Evolutionary conservation across 108 stramenopile genomes (phyloP).

Genomic region (Fistulifera solaris): DNA sequence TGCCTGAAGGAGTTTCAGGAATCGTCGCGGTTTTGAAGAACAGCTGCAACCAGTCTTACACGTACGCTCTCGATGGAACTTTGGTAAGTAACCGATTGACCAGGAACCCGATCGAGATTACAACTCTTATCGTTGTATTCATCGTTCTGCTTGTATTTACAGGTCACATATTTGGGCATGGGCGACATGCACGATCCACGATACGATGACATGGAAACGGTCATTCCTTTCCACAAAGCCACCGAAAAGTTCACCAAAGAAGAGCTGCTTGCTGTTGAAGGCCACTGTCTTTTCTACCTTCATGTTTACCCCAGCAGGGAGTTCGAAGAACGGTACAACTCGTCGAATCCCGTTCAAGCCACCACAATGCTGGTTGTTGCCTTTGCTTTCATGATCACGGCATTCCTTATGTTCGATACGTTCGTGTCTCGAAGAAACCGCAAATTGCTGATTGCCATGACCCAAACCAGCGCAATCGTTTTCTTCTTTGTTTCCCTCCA

Average conservation of each 20-base stretch:
- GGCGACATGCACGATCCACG: constrained; percentile 14
- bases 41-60: constrained; percentile 6
- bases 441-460: constrained; percentile 19
- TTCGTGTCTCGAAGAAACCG: constrained; percentile 23
- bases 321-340: constrained; percentile 5
- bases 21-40: constrained; percentile 8
- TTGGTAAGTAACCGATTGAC: constrained; percentile 1
- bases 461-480: constrained; percentile 18
- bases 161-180: constrained; percentile 5
- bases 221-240: neutral
- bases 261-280: neutral
- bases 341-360: constrained; percentile 10
- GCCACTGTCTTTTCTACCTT: neutral
- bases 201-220: constrained; percentile 7
- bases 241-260: neutral
- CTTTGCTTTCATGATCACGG: constrained; percentile 18
- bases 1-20: constrained; percentile 13
- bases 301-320: neutral
- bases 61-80: constrained; percentile 4
- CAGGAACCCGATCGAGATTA: no score
- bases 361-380: constrained; percentile 13
- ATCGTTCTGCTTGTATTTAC: neutral
- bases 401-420: constrained; percentile 22
- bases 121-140: no score
- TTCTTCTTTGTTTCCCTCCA: constrained; percentile 31